Base-by-base conservation (phyloP, 805 yeast species). In the Metschnikowia orientalis region DNA sequence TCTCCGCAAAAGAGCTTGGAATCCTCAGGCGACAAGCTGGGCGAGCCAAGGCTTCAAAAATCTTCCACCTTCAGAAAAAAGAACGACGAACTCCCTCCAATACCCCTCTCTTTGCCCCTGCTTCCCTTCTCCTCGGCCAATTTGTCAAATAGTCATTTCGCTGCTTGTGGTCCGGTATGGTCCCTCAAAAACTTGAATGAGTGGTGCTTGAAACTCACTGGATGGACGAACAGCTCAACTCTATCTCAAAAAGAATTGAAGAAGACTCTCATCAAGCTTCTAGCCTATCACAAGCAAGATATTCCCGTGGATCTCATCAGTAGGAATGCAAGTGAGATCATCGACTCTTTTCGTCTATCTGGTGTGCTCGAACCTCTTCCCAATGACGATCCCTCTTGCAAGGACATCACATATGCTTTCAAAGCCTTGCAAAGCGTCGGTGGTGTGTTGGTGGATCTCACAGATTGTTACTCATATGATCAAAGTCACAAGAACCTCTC, bases 101-200 rank as follows among this genome's bases (percentile, higher is more conserved):
- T 67, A 2, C 75, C 76, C 4, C 45, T 70, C 4, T 67, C 63
- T 27, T 45, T 75, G 12, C 84, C 85, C 0, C 64, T 70, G 27
- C 59, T 77, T 6, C 82, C 82, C 3, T 79, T 78, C 41, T 55
- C 74, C 3, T 68, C 81, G 0, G 63, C 71, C 8, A 55, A 69
- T 0, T 51, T 79, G 22, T 64, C 62, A 10, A 65, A 66, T 13
- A 56, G 59, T n/a, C 80, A 77, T 40, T 64, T 75, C 32, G 50
- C 69, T 8, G 62, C 57, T 15, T 77, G 82, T 43, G 48, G 50
- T 3, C 55, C 56, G 21, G 67, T 77, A 3, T 68, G 71, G 57
- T 60, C 71, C 0, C 41, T 79, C 9, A 67, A 71, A 0, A 63
- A 62, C 12, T 56, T 79, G 4, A 77, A 73, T 45, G 48, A 54